phyloP scores from a whole-genome alignment of 116 monocot species.

The Dioscorea cayenensis region DNA sequence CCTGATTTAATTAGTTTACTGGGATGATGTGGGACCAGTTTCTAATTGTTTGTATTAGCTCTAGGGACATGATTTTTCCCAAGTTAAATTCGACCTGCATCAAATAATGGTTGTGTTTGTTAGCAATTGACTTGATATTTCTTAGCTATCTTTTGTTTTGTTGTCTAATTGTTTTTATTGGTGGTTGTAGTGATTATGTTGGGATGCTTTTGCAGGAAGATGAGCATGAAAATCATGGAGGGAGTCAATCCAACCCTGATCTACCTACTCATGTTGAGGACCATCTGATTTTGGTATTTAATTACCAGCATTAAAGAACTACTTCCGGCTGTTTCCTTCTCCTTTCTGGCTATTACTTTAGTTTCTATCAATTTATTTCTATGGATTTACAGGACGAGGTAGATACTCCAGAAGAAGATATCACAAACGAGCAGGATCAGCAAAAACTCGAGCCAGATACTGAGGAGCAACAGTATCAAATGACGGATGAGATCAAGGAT shows the following conservation, averaged over 20 bases:
- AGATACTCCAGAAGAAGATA: slow-evolving; percentile 12
- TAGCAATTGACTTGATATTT: background rate
- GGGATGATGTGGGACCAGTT: too few relatives aligned
- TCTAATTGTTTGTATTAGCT: too few relatives aligned
- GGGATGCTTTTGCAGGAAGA: background rate
- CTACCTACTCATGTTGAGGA: background rate
- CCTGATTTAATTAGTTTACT: too few relatives aligned
- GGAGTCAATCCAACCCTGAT: background rate
- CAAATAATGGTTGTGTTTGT: too few relatives aligned
- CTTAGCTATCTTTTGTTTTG: background rate
- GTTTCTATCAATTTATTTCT: background rate
- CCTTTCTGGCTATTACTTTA: background rate
- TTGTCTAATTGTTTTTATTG: background rate
- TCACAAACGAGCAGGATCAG: slow-evolving; percentile 13
- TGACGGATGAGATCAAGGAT: slow-evolving; percentile 6
- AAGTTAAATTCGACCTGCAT: too few relatives aligned
- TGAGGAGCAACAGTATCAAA: slow-evolving; percentile 16
- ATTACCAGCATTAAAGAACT: background rate
- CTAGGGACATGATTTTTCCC: too few relatives aligned
- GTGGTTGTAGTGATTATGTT: background rate
- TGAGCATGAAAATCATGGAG: background rate
- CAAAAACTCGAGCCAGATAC: slow-evolving; percentile 18
- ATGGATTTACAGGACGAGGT: slow-evolving; percentile 24
- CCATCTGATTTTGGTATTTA: background rate
- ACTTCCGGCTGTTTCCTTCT: background rate